phyloP scores from a whole-genome alignment of 345 rosid genomes.

The Aegle marmelos region DNA sequence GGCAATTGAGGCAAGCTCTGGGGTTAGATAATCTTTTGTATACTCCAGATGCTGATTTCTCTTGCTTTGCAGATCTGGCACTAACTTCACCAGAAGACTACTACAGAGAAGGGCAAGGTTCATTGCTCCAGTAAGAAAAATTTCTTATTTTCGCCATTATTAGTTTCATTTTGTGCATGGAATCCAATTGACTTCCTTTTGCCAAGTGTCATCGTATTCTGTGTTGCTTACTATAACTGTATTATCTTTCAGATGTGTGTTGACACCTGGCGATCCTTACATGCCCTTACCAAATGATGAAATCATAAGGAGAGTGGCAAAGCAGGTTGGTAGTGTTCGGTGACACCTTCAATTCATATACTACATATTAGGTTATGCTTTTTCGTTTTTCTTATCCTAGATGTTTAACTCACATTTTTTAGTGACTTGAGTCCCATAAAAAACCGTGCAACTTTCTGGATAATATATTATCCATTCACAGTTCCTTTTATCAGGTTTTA shows the following conservation, averaged over 20 bases:
- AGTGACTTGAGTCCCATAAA: neutral
- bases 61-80: slow-evolving; percentile 95
- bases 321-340: slow-evolving; percentile 55
- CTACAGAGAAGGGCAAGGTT: slow-evolving; percentile 93
- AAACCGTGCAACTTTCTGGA: neutral
- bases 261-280: slow-evolving; percentile 96
- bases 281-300: slow-evolving; percentile 83
- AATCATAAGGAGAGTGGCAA: slow-evolving; percentile 77
- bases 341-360: neutral
- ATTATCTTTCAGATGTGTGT: slow-evolving; percentile 63
- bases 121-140: slow-evolving; percentile 90
- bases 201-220: neutral
- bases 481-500: slow-evolving; percentile 50
- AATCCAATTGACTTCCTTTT: neutral
- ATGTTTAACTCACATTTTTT: neutral
- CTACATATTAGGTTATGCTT: too few relatives aligned
- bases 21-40: slow-evolving; percentile 95
- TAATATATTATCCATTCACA: neutral
- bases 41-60: slow-evolving; percentile 98
- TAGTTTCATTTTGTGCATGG: neutral
- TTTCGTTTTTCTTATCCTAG: neutral
- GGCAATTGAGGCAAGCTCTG: slow-evolving; percentile 75
- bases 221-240: slow-evolving; percentile 7
- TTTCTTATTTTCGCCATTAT: neutral
- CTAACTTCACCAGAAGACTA: slow-evolving; percentile 89